A percentile compares a stretch with the other conserved stretches of the same genome.
phyloP scores from a whole-genome alignment of 768 basidiomycete species.

The Glaciozyma martinii region DNA sequence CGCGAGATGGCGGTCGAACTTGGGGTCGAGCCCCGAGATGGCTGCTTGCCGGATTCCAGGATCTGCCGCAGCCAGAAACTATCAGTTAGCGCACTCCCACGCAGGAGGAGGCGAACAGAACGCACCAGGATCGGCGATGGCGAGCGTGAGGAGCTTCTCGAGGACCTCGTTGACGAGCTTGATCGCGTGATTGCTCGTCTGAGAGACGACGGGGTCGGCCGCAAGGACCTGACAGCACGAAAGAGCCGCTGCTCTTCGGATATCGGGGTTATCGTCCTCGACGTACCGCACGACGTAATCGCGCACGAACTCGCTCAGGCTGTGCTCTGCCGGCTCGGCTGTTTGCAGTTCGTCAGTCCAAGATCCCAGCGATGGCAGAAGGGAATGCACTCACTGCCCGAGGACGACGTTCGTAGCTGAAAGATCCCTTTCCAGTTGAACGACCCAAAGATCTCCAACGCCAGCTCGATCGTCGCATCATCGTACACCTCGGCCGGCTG shows the following conservation, averaged over 20 bases:
- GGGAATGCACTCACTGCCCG: background rate
- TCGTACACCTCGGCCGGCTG: constrained; percentile 42
- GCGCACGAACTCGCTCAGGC: constrained; percentile 91
- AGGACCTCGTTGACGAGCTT: constrained; percentile 97
- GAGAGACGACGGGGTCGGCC: constrained; percentile 89
- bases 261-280: constrained; percentile 80
- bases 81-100: constrained; percentile 4
- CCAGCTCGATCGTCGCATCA: constrained; percentile 50
- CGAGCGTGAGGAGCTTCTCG: constrained; percentile 88
- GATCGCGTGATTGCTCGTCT: constrained; percentile 89
- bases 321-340: constrained; percentile 55
- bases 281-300: constrained; percentile 83
- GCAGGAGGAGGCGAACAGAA: background rate
- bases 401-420: constrained; percentile 8
- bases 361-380: background rate
- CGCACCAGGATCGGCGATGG: constrained; percentile 64
- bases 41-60: constrained; percentile 76
- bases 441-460: constrained; percentile 71
- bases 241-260: constrained; percentile 77
- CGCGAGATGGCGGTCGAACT: constrained; percentile 92
- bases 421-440: constrained; percentile 85
- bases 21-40: constrained; percentile 72
- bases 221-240: constrained; percentile 89
- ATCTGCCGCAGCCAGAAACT: constrained; percentile 45
- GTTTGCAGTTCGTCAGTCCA: background rate